Evolutionary conservation across 2,329 filamentous ascomycete species (phyloP).

Genomic region (Talaromyces rugulosus): DNA sequence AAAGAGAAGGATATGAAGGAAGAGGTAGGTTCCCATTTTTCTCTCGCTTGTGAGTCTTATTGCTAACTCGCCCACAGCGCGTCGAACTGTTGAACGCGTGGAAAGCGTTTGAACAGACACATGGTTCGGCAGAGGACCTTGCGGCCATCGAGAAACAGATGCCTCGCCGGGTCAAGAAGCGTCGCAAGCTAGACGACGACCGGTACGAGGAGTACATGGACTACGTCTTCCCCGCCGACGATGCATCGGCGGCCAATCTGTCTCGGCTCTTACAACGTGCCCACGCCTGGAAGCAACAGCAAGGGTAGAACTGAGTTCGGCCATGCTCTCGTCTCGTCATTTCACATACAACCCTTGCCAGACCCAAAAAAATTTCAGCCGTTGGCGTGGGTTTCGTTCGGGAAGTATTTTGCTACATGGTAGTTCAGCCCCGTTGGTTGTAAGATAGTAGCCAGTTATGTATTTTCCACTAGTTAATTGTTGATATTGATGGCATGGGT

Average conservation of each 20-base stretch:
- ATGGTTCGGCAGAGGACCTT: slow-evolving; percentile 70
- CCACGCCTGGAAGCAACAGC: slow-evolving; percentile 76
- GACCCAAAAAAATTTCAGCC: not conserved
- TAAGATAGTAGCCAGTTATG: not conserved
- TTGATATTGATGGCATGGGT: not conserved
- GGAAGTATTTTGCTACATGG: not conserved
- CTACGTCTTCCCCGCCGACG: slow-evolving; percentile 94
- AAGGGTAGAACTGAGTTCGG: slow-evolving; percentile 10
- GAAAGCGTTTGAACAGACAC: slow-evolving; percentile 84
- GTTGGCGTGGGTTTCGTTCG: not conserved
- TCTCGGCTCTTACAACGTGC: slow-evolving; percentile 81
- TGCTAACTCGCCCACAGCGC: slow-evolving; percentile 49
- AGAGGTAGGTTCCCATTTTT: slow-evolving; percentile 51
- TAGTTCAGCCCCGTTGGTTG: not conserved
- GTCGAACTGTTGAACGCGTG: slow-evolving; percentile 87
- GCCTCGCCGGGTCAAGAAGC: slow-evolving; percentile 88
- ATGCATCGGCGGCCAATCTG: slow-evolving; percentile 77
- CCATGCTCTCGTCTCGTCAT: not conserved
- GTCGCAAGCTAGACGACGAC: slow-evolving; percentile 86
- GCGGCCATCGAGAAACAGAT: slow-evolving; percentile 87
- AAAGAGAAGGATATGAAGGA: slow-evolving; percentile 88
- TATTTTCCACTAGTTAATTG: not conserved
- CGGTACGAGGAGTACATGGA: slow-evolving; percentile 95
- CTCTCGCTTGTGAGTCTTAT: not conserved
- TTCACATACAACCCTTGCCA: not conserved